Base-by-base conservation (phyloP, 2,329 filamentous ascomycete genomes). In the Tolypocladium pustulatum region DNA sequence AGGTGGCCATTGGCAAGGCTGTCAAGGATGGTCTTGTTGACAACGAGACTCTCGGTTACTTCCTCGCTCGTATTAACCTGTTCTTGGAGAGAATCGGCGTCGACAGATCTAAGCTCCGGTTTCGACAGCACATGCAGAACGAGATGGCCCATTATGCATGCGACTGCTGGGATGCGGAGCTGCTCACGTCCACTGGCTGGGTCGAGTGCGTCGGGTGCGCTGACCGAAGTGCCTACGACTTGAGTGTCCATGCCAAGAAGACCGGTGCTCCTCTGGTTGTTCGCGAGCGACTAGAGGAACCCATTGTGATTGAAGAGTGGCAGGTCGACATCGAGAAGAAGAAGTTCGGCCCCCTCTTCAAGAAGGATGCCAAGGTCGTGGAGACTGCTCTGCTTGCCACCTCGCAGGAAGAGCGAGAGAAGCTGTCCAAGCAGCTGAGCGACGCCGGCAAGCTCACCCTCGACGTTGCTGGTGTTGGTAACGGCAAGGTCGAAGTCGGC, bases 201-300 rank as follows among this genome's bases (percentile, higher is more conserved):
- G 90, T 97, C 63, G 94, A 99, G 79, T 97, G 93, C 73, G 93
- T 97, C 68, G 94, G 94, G 62, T 97, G 94, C 73, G 94, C 94
- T 61, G 93, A 97, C 72, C 86, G 94, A 68, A 96, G 90, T 71
- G 94, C 94, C 25, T 99, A 96, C 73, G 94, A 99, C 75, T 74
- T 97, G 72, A 88, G 85, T 40, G 92, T 97, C 12, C 94, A 97
- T 75, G 87, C 88, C 71, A 93, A 96, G 77, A 92, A 91, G 79
- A 97, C 94, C 37, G 91, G 91, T 60, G 86, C 89, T 17, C 86
- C 91, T 49, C 81, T 99, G 27, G 80, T 94, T 55, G 94, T 97
- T 46, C 86, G 92, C 61, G 87, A 97, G 78, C 85, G 84, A 58
- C 82, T 91, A 58, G 84, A 88, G 54, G 86, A 89, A 71, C 94